These are phyloP conservation scores for Ochromonadaceae sp. DNA, from an alignment of 352 stramenopile species.

Conservation along the genomic window DNA sequence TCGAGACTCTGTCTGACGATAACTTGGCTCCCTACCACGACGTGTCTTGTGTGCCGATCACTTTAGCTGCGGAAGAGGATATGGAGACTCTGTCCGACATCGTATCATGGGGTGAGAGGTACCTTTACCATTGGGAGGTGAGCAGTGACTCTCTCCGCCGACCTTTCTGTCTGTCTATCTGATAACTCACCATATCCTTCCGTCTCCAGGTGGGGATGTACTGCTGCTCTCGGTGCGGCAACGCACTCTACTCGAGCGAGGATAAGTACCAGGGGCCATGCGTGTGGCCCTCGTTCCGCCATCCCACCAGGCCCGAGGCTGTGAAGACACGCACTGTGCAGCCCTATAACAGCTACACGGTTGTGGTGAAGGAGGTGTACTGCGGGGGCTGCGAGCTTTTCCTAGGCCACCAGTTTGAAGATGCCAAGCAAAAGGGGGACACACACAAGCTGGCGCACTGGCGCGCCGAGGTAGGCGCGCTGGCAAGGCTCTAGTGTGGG, in stretches of 20 bases:
- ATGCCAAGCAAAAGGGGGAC: conserved; percentile 23
- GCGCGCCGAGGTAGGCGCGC: too few relatives aligned
- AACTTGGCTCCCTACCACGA: conserved; percentile 6
- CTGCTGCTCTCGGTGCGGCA: conserved; percentile 21
- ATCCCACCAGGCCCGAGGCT: not conserved
- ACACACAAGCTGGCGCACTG: conserved; percentile 19
- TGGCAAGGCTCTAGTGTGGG: too few relatives aligned
- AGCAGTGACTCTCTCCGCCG: too few relatives aligned
- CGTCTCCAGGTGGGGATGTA: conserved; percentile 19
- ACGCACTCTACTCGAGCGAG: conserved; percentile 13
- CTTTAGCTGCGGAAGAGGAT: conserved; percentile 9
- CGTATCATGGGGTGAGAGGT: conserved; percentile 12
- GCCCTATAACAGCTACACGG: conserved; percentile 21
- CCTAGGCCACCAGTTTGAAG: conserved; percentile 25
- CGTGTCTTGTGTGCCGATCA: conserved; percentile 12
- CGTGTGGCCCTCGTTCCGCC: conserved; percentile 25
- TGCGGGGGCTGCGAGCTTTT: conserved; percentile 23
- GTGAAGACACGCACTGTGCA: not conserved
- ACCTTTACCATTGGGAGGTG: conserved; percentile 13
- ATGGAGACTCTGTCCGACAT: conserved; percentile 16
- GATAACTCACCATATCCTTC: too few relatives aligned
- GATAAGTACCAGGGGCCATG: conserved; percentile 26
- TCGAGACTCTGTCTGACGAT: too few relatives aligned
- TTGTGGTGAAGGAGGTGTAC: conserved; percentile 23
- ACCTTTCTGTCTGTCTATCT: too few relatives aligned